Conservation (phyloP, 805 yeast genomes). For the Myxozyma melibiosi region DNA sequence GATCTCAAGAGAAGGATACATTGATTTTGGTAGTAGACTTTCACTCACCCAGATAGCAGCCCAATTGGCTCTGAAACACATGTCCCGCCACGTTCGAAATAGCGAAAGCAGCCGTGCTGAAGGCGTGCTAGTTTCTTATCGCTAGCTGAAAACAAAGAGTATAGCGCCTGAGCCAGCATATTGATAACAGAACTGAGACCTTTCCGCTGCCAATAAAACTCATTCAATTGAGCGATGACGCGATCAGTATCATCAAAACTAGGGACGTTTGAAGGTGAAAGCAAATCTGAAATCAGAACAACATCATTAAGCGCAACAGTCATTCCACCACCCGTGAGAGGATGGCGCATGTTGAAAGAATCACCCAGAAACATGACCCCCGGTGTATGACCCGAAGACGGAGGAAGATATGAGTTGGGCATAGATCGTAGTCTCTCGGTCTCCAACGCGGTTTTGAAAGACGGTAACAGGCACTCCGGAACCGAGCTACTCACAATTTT, state of each 20-base stretch:
- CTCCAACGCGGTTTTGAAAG: conserved; percentile 66
- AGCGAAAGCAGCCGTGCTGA: conserved; percentile 86
- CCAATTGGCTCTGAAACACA: conserved; percentile 79
- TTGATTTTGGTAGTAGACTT: no score
- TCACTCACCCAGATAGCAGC: conserved; percentile 70
- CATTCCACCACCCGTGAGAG: conserved; percentile 99
- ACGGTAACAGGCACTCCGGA: conserved; percentile 66
- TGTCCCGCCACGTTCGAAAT: conserved; percentile 82
- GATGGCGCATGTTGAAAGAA: conserved; percentile 96
- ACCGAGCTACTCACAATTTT: conserved; percentile 64
- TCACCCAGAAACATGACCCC: conserved; percentile 90
- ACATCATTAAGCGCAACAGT: conserved; percentile 93
- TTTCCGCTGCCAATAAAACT: conserved; percentile 80
- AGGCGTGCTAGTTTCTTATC: conserved; percentile 55
- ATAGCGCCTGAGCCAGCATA: conserved; percentile 86
- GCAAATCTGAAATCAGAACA: conserved; percentile 62
- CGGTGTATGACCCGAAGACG: conserved; percentile 62
- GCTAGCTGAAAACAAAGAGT: conserved; percentile 88
- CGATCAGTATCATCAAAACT: conserved; percentile 60
- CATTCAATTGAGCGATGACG: conserved; percentile 58
- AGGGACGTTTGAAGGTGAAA: conserved; percentile 56
- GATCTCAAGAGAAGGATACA: neutral
- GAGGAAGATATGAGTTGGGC: conserved; percentile 93
- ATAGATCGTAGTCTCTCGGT: conserved; percentile 69
- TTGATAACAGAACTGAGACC: conserved; percentile 80